Conservation (phyloP, 2,329 filamentous ascomycete species). For the Fusarium sp. region DNA sequence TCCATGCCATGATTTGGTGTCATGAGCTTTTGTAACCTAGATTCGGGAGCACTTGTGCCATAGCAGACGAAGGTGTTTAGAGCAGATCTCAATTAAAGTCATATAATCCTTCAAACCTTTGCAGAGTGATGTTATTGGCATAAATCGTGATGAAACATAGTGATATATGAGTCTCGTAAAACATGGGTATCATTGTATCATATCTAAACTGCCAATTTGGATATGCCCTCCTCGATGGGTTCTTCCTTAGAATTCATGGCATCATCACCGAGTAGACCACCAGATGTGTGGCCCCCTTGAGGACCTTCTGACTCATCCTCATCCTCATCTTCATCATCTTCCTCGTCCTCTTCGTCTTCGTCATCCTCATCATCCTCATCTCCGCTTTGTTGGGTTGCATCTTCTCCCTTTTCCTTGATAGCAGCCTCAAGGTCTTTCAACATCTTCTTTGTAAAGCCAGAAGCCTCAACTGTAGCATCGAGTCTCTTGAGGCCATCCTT, state of each 20-base stretch:
- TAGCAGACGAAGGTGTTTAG: conserved; percentile 40
- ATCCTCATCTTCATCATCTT: conserved; percentile 40
- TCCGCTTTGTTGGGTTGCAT: conserved; percentile 55
- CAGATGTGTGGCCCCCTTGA: conserved; percentile 33
- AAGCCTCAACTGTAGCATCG: conserved; percentile 90
- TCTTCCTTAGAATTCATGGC: conserved; percentile 31
- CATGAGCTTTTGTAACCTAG: conserved; percentile 57
- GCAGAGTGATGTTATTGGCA: background rate
- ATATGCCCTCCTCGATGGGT: conserved; percentile 47
- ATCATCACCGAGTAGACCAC: conserved; percentile 42
- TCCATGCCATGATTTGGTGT: conserved; percentile 50
- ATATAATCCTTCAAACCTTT: conserved; percentile 33
- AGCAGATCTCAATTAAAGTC: conserved; percentile 44
- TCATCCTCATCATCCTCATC: conserved; percentile 50
- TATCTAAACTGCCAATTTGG: conserved; percentile 47
- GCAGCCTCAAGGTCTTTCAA: conserved; percentile 92
- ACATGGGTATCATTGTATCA: conserved; percentile 38
- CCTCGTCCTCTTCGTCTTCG: conserved; percentile 50
- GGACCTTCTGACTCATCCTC: conserved; percentile 37
- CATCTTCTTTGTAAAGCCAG: conserved; percentile 97
- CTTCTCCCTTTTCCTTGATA: conserved; percentile 79
- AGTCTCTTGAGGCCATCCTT: conserved; percentile 75
- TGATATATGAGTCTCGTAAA: background rate
- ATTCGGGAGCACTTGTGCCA: conserved; percentile 48
- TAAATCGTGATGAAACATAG: background rate